A percentile compares a stretch with the other conserved stretches of the same genome.
phyloP scores from a whole-genome alignment of 306 rosid species.

The Vachellia pachyceras region DNA sequence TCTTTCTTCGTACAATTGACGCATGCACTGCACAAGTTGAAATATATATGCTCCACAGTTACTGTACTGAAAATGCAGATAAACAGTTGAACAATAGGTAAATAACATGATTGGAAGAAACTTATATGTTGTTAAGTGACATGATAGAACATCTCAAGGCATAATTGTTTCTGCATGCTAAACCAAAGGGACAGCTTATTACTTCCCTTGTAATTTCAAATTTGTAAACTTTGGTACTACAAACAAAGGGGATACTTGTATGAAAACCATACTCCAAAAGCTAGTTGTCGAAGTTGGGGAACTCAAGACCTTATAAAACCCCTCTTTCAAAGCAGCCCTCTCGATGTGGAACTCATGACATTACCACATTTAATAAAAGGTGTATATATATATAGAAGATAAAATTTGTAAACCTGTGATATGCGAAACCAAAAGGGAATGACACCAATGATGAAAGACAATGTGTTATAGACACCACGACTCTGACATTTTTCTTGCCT shows the following conservation, averaged over 20 bases:
- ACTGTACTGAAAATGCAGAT: constrained; percentile 14
- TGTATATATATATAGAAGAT: neutral
- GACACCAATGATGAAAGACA: constrained; percentile 54
- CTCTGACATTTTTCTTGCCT: constrained; percentile 63
- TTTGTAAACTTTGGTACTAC: neutral
- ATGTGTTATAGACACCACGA: constrained; percentile 54
- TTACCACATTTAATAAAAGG: too few species aligned
- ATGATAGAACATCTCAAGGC: constrained; percentile 14
- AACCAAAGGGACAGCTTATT: neutral
- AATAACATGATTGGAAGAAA: neutral
- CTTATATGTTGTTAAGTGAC: neutral
- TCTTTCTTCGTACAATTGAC: constrained; percentile 56
- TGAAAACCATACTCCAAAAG: constrained; percentile 2
- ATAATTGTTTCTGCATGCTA: neutral
- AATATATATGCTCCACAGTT: constrained; percentile 6
- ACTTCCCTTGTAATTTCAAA: neutral
- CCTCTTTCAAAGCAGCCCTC: too few species aligned
- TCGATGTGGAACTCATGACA: too few species aligned
- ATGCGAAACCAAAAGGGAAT: constrained; percentile 72
- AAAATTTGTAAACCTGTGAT: constrained; percentile 52
- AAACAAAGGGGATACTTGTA: neutral
- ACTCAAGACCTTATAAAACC: too few species aligned
- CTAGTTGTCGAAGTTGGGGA: too few species aligned
- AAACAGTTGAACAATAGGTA: neutral
- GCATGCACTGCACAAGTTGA: constrained; percentile 53